A percentile compares a stretch with the other conserved stretches of the same genome.
Evolutionary conservation across 2,329 filamentous ascomycete species (phyloP).

Genomic region (Paecilomyces formosus): DNA sequence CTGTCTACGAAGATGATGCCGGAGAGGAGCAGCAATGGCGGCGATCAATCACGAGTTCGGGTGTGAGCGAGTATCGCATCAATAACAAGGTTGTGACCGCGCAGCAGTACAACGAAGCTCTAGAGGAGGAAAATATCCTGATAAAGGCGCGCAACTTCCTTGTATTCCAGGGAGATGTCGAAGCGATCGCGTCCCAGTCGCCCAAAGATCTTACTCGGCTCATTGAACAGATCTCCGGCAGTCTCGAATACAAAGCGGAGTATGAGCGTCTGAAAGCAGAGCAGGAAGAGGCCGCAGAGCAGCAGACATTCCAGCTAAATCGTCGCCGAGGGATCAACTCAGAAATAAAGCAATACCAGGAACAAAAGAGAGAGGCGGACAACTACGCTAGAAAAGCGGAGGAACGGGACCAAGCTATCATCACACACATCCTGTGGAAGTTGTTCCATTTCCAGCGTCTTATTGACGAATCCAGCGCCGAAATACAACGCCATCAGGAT

Average conservation of each 20-base stretch:
- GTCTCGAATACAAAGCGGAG: slow-evolving; percentile 85
- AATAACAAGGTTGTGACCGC: slow-evolving; percentile 85
- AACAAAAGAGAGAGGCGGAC: slow-evolving; percentile 93
- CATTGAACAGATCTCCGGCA: slow-evolving; percentile 96
- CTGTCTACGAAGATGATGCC: slow-evolving; percentile 95
- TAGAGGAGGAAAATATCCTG: slow-evolving; percentile 90
- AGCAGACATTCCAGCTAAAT: slow-evolving; percentile 80
- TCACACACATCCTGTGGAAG: slow-evolving; percentile 94
- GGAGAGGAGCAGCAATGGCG: slow-evolving; percentile 96
- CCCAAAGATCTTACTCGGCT: slow-evolving; percentile 87
- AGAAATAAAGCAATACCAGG: slow-evolving; percentile 94
- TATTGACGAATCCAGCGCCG: slow-evolving; percentile 83
- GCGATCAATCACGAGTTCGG: slow-evolving; percentile 79
- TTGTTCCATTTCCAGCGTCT: slow-evolving; percentile 88
- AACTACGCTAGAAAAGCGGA: slow-evolving; percentile 86
- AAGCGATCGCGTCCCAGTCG: slow-evolving; percentile 91
- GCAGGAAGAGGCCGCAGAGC: slow-evolving; percentile 77
- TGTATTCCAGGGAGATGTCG: slow-evolving; percentile 96
- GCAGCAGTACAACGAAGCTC: slow-evolving; percentile 84
- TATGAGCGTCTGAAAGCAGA: slow-evolving; percentile 87
- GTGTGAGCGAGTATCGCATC: slow-evolving; percentile 92
- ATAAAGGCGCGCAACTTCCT: slow-evolving; percentile 98
- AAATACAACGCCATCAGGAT: slow-evolving; percentile 90
- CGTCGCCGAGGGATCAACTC: slow-evolving; percentile 90
- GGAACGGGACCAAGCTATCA: slow-evolving; percentile 82